These are phyloP conservation scores for Alternaria longipes DNA, from an alignment of 2,329 filamentous ascomycete species.

Conservation along the genomic window DNA sequence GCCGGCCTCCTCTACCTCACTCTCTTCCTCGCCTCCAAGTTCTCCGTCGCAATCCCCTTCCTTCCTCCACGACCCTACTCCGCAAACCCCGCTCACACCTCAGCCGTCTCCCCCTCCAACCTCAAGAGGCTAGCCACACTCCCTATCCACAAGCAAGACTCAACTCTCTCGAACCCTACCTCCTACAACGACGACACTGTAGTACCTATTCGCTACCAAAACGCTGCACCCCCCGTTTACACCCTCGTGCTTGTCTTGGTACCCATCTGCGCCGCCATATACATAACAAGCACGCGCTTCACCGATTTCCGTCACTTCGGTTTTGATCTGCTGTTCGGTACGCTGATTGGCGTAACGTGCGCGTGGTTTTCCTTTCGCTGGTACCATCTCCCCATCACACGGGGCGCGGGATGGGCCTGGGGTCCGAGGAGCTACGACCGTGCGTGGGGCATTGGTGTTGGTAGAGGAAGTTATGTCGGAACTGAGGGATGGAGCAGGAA, in stretches of 20 bases:
- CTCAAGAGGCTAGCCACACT: constrained; percentile 34
- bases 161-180: constrained; percentile 27
- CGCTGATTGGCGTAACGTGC: constrained; percentile 75
- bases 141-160: constrained; percentile 38
- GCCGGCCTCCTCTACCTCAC: constrained; percentile 85
- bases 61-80: constrained; percentile 62
- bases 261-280: constrained; percentile 78
- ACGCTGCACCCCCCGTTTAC: constrained; percentile 84
- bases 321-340: constrained; percentile 92
- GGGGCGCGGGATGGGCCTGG: constrained; percentile 91
- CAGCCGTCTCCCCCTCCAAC: constrained; percentile 53
- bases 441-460: constrained; percentile 81
- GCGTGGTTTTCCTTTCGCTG: constrained; percentile 81
- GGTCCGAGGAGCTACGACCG: constrained; percentile 75
- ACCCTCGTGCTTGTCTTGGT: constrained; percentile 74
- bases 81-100: constrained; percentile 60
- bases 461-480: constrained; percentile 58
- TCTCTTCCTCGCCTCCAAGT: constrained; percentile 86
- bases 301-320: constrained; percentile 89
- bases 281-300: constrained; percentile 85
- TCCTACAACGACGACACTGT: constrained; percentile 42
- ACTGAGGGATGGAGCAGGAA: constrained; percentile 55
- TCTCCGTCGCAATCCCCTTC: constrained; percentile 77
- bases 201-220: constrained; percentile 72
- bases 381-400: constrained; percentile 82